These are phyloP conservation scores for Tetrahymena malaccensis DNA, from an alignment of 73 alveolate species.

Conservation along the genomic window DNA sequence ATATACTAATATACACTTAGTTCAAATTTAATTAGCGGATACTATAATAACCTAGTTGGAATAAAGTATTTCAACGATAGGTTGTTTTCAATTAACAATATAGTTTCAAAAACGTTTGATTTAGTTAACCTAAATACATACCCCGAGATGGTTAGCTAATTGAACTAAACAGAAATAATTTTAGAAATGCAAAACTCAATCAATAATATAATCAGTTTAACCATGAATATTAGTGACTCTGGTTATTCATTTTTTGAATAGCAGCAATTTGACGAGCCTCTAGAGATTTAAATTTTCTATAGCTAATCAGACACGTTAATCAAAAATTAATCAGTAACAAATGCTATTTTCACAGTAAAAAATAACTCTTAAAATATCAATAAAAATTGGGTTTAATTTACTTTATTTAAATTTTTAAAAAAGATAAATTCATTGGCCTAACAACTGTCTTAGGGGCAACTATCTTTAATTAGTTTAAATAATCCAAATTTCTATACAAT, in stretches of 20 bases:
- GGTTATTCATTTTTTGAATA: not conserved
- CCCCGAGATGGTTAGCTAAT: not conserved
- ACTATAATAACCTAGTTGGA: not conserved
- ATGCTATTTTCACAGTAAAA: not conserved
- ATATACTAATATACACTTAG: not conserved
- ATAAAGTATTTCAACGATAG: not conserved
- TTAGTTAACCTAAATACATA: not conserved
- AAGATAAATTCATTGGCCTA: not conserved
- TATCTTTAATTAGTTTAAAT: not conserved
- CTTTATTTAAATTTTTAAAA: not conserved
- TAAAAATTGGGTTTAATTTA: not conserved
- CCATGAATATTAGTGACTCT: not conserved
- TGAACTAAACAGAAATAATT: not conserved
- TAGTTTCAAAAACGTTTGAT: not conserved
- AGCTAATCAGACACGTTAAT: not conserved
- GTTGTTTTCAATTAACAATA: not conserved
- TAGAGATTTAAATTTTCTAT: not conserved
- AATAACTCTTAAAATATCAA: not conserved
- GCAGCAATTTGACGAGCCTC: not conserved
- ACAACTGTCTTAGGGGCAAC: not conserved
- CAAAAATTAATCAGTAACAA: not conserved
- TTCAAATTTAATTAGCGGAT: not conserved
- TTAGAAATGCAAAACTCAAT: not conserved
- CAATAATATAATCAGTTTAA: not conserved
- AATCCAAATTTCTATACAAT: not conserved